Evolutionary conservation across 768 basidiomycete species (phyloP).

Genomic region (Kwoniella newhampshirensis): DNA sequence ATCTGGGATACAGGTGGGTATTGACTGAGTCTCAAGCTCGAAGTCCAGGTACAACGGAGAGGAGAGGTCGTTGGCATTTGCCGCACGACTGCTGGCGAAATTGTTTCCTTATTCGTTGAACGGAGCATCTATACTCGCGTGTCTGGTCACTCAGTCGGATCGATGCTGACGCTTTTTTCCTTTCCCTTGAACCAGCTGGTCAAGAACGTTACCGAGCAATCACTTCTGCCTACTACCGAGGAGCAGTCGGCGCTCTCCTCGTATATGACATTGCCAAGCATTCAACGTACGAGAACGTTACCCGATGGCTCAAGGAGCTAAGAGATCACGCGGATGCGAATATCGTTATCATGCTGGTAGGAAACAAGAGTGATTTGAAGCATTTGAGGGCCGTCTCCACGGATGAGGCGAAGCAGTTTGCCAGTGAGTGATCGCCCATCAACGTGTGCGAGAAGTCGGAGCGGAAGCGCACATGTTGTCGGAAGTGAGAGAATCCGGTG

Average conservation of each 20-base stretch:
- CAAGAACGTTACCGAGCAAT: conserved; percentile 98
- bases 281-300: conserved; percentile 83
- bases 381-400: conserved; percentile 94
- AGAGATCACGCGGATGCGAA: conserved; percentile 81
- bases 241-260: conserved; percentile 64
- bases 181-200: conserved; percentile 62
- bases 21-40: neutral
- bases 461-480: too few relatives aligned
- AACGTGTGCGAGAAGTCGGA: neutral
- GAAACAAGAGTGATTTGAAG: conserved; percentile 99
- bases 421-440: conserved; percentile 69
- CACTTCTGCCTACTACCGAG: conserved; percentile 97
- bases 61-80: neutral
- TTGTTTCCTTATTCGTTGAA: too few relatives aligned
- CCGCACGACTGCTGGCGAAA: too few relatives aligned
- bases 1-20: conserved; percentile 94
- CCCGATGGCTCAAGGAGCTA: conserved; percentile 94
- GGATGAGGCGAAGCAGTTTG: conserved; percentile 91
- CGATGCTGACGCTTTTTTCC: conserved; percentile 21
- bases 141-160: too few relatives aligned
- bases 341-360: conserved; percentile 93
- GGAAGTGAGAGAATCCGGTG: neutral
- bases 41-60: neutral
- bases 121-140: too few relatives aligned
- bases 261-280: conserved; percentile 56